phyloP scores from a whole-genome alignment of 1,284 basidiomycete genomes.

The Naganishia liquefaciens region DNA sequence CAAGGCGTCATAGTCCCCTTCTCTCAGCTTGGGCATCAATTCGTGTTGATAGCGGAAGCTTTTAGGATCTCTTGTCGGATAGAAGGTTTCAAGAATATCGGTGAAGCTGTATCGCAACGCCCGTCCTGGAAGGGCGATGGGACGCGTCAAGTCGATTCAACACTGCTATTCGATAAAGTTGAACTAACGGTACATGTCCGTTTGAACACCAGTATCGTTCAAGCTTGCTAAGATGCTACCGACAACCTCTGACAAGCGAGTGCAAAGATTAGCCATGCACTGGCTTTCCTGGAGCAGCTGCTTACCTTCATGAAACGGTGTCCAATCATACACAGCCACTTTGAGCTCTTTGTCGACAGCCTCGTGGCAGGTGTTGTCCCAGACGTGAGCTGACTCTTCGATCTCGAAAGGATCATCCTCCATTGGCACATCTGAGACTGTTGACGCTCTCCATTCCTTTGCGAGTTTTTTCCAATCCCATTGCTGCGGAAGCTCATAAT shows the following conservation, averaged over 20 bases:
- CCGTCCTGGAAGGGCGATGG: background rate
- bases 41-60: background rate
- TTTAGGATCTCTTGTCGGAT: slow-evolving; percentile 1
- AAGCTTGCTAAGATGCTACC: slow-evolving; percentile 15
- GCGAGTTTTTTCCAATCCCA: background rate
- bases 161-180: background rate
- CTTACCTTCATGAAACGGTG: slow-evolving; percentile 26
- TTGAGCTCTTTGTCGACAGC: background rate
- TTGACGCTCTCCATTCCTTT: background rate
- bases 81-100: slow-evolving; percentile 19
- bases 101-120: slow-evolving; percentile 14
- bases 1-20: slow-evolving; percentile 25
- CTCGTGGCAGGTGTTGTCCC: slow-evolving; percentile 12
- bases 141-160: background rate
- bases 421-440: background rate
- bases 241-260: slow-evolving; percentile 7
- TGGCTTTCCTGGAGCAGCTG: too few species aligned
- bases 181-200: slow-evolving; percentile 13
- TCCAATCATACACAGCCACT: slow-evolving; percentile 17
- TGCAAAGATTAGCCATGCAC: background rate
- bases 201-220: slow-evolving; percentile 10
- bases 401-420: background rate
- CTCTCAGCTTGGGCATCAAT: background rate
- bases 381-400: background rate
- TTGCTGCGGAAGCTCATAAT: background rate